Conservation (phyloP, 2,329 filamentous ascomycete species). For the Ophiocordyceps camponoti-leonardi region DNA sequence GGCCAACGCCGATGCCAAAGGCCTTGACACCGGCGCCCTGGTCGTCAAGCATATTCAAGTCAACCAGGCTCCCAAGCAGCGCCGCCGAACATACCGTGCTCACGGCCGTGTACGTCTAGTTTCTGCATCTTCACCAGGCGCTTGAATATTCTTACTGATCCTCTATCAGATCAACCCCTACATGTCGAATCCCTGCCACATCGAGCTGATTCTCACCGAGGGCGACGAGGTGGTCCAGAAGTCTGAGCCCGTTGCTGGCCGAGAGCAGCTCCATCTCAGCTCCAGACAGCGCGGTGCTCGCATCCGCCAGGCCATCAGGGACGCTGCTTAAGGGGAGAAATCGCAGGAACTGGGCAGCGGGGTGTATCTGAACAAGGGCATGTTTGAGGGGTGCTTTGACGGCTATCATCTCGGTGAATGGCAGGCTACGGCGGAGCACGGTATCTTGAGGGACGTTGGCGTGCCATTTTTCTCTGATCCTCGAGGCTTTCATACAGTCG, state of each 20-base stretch:
- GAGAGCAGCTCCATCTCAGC: slow-evolving; percentile 54
- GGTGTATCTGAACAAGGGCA: slow-evolving; percentile 2
- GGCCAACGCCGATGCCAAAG: slow-evolving; percentile 93
- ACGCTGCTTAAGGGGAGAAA: slow-evolving; percentile 34
- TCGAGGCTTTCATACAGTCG: slow-evolving; percentile 6
- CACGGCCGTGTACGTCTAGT: slow-evolving; percentile 85
- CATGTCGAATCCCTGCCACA: slow-evolving; percentile 99
- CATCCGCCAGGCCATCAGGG: slow-evolving; percentile 45
- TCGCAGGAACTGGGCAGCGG: background rate
- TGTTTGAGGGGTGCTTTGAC: slow-evolving; percentile 11
- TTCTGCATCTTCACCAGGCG: background rate
- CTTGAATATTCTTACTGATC: background rate
- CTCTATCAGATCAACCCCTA: slow-evolving; percentile 85
- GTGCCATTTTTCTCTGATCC: slow-evolving; percentile 14
- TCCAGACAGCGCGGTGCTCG: slow-evolving; percentile 79
- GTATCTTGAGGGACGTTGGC: slow-evolving; percentile 19
- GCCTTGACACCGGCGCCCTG: slow-evolving; percentile 91
- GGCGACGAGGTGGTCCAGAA: slow-evolving; percentile 92
- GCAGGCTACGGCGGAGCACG: slow-evolving; percentile 20
- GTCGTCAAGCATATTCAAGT: slow-evolving; percentile 99
- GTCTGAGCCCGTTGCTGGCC: slow-evolving; percentile 63
- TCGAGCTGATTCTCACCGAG: slow-evolving; percentile 98
- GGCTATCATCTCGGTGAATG: slow-evolving; percentile 23
- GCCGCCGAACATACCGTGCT: slow-evolving; percentile 97
- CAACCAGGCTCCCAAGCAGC: slow-evolving; percentile 99